Percentiles rank a stretch among this genome's conserved stretches.
phyloP scores from a whole-genome alignment of 257 asterid genomes.

The Oldenlandia corymbosa region DNA sequence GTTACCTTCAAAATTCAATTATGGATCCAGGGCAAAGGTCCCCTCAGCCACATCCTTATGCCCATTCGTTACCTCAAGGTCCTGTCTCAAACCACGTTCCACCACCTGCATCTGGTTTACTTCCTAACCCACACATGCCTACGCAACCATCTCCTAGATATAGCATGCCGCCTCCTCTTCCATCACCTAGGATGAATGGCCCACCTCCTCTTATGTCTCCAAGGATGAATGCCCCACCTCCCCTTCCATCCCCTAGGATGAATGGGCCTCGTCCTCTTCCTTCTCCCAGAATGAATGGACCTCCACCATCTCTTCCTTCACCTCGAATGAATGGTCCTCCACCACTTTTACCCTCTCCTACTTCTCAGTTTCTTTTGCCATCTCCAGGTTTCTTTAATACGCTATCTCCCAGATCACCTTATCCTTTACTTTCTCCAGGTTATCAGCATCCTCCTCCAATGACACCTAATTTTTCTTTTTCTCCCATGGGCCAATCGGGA shows the following conservation, averaged over 20 bases:
- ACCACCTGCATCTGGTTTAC: conserved; percentile 27
- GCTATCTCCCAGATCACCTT: conserved; percentile 77
- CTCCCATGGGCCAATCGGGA: conserved; percentile 64
- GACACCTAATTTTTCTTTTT: conserved; percentile 71
- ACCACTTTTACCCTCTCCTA: conserved; percentile 67
- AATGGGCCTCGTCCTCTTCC: conserved; percentile 43
- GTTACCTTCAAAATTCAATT: conserved; percentile 75
- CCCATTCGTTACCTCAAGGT: conserved; percentile 30
- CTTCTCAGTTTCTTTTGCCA: conserved; percentile 75
- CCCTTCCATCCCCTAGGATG: conserved; percentile 35
- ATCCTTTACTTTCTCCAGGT: conserved; percentile 82
- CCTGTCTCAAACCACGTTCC: conserved; percentile 29
- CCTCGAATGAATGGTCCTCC: conserved; percentile 57
- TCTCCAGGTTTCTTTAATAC: conserved; percentile 71
- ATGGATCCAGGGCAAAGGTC: conserved; percentile 48
- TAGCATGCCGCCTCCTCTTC: conserved; percentile 41
- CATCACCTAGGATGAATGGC: conserved; percentile 41
- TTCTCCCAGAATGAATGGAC: conserved; percentile 60
- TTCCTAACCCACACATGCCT: conserved; percentile 36
- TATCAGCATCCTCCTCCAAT: conserved; percentile 59
- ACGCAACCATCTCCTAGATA: conserved; percentile 45
- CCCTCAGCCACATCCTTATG: conserved; percentile 29
- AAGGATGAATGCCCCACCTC: conserved; percentile 40
- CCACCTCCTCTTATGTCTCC: conserved; percentile 54
- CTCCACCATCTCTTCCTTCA: conserved; percentile 44